Percentiles rank a stretch among this genome's conserved stretches.
Conservation (phyloP, 169 alveolate genomes). For the Babesia ovata region DNA sequence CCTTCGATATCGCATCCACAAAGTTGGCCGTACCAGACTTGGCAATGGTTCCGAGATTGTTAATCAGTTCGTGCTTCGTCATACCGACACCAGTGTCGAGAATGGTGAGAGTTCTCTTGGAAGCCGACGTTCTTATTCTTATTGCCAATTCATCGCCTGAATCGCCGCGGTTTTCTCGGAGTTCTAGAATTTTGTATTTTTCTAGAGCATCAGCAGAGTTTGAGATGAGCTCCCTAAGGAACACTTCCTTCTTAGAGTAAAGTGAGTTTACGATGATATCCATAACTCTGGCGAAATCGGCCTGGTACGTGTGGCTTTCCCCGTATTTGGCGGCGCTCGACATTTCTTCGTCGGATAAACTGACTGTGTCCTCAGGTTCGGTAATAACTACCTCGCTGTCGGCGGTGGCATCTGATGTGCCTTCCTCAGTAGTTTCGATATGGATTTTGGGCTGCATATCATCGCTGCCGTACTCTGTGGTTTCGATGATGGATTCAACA, state of each 20-base stretch:
- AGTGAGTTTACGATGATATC: constrained; percentile 98
- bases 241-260: constrained; percentile 98
- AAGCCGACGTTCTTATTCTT: constrained; percentile 92
- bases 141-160: constrained; percentile 76
- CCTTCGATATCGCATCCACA: constrained; percentile 94
- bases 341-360: constrained; percentile 53
- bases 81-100: constrained; percentile 99
- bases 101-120: constrained; percentile 92
- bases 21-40: constrained; percentile 99
- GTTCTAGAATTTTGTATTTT: constrained; percentile 85
- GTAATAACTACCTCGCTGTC: constrained; percentile 6
- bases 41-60: constrained; percentile 99
- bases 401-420: not conserved
- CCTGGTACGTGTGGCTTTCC: constrained; percentile 87
- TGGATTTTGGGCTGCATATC: not conserved
- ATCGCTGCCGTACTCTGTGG: not conserved
- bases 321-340: constrained; percentile 51
- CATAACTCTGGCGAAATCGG: constrained; percentile 98
- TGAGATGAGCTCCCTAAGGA: constrained; percentile 96
- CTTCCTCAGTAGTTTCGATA: not conserved
- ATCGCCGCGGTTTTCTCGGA: constrained; percentile 67
- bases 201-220: constrained; percentile 99
- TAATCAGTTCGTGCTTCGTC: constrained; percentile 97
- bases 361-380: constrained; percentile 56
- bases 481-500: not conserved